A percentile compares a stretch with the other conserved stretches of the same genome.
These are phyloP conservation scores for Sphagnum magellanicum DNA, from an alignment of 228 moss, liverwort and hornwort genomes.

Conservation along the genomic window DNA sequence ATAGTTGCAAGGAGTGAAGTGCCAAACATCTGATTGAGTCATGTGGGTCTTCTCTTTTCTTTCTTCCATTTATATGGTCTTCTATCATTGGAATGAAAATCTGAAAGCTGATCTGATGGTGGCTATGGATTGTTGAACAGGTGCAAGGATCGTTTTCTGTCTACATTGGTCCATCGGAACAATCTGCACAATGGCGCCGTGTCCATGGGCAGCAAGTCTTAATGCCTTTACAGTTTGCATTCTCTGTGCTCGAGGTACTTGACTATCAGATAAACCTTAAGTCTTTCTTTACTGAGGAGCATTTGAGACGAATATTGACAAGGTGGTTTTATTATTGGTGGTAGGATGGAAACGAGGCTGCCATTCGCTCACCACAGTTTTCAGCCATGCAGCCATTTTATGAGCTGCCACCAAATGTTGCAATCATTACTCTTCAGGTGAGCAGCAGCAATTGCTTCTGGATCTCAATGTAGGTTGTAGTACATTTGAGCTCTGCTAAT, in stretches of 20 bases:
- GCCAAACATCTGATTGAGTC: too few relatives aligned
- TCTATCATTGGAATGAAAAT: not conserved
- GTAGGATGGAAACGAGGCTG: slow-evolving; percentile 43
- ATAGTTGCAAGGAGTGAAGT: too few relatives aligned
- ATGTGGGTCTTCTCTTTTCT: not conserved
- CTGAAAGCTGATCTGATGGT: not conserved
- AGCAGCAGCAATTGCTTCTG: too few relatives aligned
- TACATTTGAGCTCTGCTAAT: too few relatives aligned
- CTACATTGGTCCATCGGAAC: slow-evolving; percentile 47
- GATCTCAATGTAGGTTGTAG: too few relatives aligned
- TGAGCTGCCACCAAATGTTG: slow-evolving; percentile 83
- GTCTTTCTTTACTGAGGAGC: too few relatives aligned
- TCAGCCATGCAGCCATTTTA: slow-evolving; percentile 52
- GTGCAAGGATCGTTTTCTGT: slow-evolving; percentile 76
- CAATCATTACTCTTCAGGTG: slow-evolving; percentile 87
- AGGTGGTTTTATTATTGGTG: not conserved
- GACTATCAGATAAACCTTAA: not conserved
- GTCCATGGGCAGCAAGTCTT: slow-evolving; percentile 76
- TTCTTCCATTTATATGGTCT: not conserved
- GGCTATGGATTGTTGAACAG: slow-evolving; percentile 13
- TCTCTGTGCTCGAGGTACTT: slow-evolving; percentile 64
- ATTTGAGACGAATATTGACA: too few relatives aligned
- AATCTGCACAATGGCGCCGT: slow-evolving; percentile 87
- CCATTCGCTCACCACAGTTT: slow-evolving; percentile 41
- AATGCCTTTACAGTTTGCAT: slow-evolving; percentile 74